Evolutionary conservation across 2,329 filamentous ascomycete genomes (phyloP), one percentile per base, ranked within the genome.

Genomic region (Penicillium sclerotigenum): DNA sequence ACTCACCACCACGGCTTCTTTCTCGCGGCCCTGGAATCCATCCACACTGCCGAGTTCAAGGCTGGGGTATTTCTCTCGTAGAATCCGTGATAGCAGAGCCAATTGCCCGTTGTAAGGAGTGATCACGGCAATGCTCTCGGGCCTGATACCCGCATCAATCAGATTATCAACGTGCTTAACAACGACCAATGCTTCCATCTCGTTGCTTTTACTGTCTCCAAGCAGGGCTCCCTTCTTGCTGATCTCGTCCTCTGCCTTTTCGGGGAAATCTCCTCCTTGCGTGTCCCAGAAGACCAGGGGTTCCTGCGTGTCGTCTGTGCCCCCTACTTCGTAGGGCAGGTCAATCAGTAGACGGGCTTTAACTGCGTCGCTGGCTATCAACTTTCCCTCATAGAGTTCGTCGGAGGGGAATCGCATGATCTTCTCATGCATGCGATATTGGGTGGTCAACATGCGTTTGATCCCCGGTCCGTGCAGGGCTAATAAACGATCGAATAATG

Each of bases 91-190:
- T 49, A 97, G 79, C 11, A 95, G 75, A 5, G 89, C 87, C 34
- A 97, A 82, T 84, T 95, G 94, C 14, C 90, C 94, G 76, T 97
- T 97, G 76, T 99, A 99, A 37, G 94, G 94, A 46, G 94, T 97
- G 51, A 99, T 87, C 13, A 97, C 87, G 1, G 93, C 94, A 66
- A 99, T 92, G 68, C 97, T 91, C 66, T 90, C 87, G 4, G 90
- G 79, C 64, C 81, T 85, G 29, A 99, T 83, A 0, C 94, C 94
- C 0, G 91, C 87, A 24, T 83, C 80, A n/a, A 96, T 83, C 38
- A 99, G 78, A 59, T 82, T 83, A 54, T 80, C 77, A 38, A 97
- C 89, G 70, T 99, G 93, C 68, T 85, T 80, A 58, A 81, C 84
- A 7, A 96, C 92, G 51, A 97, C 79, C 38, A 84, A 81, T 0